phyloP scores from a whole-genome alignment of 441 rosid genomes.

The Aquilaria agallochum region DNA sequence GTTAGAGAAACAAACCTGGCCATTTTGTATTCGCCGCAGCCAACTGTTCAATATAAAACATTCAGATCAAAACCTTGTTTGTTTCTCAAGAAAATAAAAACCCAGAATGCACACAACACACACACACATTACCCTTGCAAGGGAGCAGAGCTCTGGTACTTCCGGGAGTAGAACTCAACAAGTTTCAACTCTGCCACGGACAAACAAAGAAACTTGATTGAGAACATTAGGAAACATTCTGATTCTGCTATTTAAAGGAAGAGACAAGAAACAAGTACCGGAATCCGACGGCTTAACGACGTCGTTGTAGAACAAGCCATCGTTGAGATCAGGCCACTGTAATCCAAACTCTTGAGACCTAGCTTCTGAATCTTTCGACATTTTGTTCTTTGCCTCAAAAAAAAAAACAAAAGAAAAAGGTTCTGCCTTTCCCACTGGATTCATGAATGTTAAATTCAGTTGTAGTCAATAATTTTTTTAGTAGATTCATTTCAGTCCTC shows the following conservation, averaged over 20 bases:
- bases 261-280: constrained; percentile 25
- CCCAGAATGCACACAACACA: too few relatives aligned
- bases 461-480: too few relatives aligned
- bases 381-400: background rate
- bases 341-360: constrained; percentile 37
- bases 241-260: background rate
- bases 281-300: constrained; percentile 46
- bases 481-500: too few relatives aligned
- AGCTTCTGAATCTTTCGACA: constrained; percentile 9
- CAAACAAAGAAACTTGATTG: background rate
- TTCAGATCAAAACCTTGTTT: too few relatives aligned
- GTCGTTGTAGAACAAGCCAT: constrained; percentile 67
- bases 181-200: constrained; percentile 34
- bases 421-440: too few relatives aligned
- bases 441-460: too few relatives aligned
- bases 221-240: background rate
- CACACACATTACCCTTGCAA: constrained; percentile 51
- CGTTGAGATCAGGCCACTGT: constrained; percentile 84
- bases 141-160: constrained; percentile 78
- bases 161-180: constrained; percentile 60
- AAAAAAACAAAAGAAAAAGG: too few relatives aligned
- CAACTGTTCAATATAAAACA: constrained; percentile 45
- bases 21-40: constrained; percentile 84
- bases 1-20: constrained; percentile 49
- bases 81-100: background rate